Conservation (phyloP, 2,329 filamentous ascomycete species). For the Alternaria consortialis region DNA sequence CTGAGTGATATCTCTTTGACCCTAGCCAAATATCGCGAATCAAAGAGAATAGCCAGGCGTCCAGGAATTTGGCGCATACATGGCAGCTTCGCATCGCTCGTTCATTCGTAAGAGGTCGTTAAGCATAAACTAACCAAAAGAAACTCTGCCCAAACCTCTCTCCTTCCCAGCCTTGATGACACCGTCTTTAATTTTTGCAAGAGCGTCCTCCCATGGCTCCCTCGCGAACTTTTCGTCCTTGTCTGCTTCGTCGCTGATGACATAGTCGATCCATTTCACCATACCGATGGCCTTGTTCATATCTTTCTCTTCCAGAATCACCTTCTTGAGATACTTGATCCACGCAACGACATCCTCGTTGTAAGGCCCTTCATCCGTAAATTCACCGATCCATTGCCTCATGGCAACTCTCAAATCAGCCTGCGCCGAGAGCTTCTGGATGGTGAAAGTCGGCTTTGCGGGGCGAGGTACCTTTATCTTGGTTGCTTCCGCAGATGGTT, state of each 20-base stretch:
- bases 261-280: conserved; percentile 68
- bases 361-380: conserved; percentile 78
- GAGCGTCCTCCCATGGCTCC: background rate
- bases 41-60: too few relatives aligned
- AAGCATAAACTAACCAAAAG: conserved; percentile 13
- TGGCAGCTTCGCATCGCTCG: background rate
- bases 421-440: conserved; percentile 62
- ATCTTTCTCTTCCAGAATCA: conserved; percentile 79
- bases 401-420: conserved; percentile 78
- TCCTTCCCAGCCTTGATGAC: conserved; percentile 6
- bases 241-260: conserved; percentile 40
- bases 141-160: conserved; percentile 13
- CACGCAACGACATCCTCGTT: conserved; percentile 79
- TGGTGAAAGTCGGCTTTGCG: conserved; percentile 69
- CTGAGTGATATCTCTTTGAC: too few relatives aligned
- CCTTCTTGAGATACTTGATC: conserved; percentile 73
- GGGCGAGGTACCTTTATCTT: conserved; percentile 59
- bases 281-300: conserved; percentile 76
- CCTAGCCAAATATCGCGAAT: too few relatives aligned
- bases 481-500: conserved; percentile 31
- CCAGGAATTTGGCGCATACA: too few relatives aligned
- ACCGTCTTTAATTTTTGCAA: conserved; percentile 6
- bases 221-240: background rate
- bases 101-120: conserved; percentile 2
- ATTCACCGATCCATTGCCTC: conserved; percentile 77